Evolutionary conservation across 2,329 filamentous ascomycete genomes (phyloP), one percentile per base, ranked within the genome.

Genomic region (Cladophialophora chaetospira): DNA sequence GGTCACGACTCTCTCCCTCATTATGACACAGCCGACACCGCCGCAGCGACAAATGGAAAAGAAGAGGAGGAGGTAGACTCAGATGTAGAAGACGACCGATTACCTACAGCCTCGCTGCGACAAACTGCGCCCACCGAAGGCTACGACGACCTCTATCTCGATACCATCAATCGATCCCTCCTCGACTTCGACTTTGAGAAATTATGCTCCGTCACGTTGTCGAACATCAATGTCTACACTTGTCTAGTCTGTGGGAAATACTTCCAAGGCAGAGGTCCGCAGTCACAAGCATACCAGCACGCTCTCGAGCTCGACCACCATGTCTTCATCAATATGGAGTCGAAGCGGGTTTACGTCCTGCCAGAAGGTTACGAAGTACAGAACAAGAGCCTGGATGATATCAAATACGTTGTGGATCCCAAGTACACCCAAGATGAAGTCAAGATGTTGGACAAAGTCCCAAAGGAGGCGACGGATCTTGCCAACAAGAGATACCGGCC

Each of bases 121-220:
- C 91, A 96, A 72, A 79, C 80, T 47, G 89, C 88, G 42, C 91
- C 93, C 13, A 84, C 89, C 29, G 88, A 88, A 71, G 93, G 93
- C 61, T 99, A 97, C 77, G 87, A 88, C 68, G 93, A 99, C 72
- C 85, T 99, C 25, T 99, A 99, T 72, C 88, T 99, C 66, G 94
- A 99, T 77, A 97, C 94, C 10, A 95, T 99, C 75, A 86, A 96
- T 73, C 89, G 94, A 68, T 85, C 87, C 69, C 87, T 96, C 44
- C 86, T 97, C 55, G 94, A 99, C 74, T 97, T 97, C 71, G 94
- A 99, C 74, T 99, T 99, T 71, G 94, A 99, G 72, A 99, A 99
- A 79, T 84, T 97, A 10, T 99, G 94, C 76, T 97, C 93, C 21
- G 82, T 99, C 64, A 96, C 91, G 29, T 82, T 99, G 5, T 96